A percentile compares a stretch with the other conserved stretches of the same genome.
Conservation (phyloP, 1,284 basidiomycete genomes). For the Papiliotrema flavescens region DNA sequence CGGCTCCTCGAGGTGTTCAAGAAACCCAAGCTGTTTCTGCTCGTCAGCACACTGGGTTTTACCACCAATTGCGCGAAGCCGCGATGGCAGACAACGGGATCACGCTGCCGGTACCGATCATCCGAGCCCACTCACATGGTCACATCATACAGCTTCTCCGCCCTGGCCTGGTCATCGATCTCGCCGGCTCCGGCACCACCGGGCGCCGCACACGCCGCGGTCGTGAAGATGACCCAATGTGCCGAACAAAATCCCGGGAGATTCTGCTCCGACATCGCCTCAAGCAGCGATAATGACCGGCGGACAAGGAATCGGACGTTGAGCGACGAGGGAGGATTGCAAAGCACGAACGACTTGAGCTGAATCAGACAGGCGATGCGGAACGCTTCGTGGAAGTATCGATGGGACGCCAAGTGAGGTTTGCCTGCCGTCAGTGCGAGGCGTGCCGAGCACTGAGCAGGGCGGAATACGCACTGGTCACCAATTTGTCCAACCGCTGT, state of each 20-base stretch:
- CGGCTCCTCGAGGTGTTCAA: slow-evolving; percentile 27
- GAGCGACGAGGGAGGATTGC: slow-evolving; percentile 26
- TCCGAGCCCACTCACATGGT: slow-evolving; percentile 11
- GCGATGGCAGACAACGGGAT: slow-evolving; percentile 7
- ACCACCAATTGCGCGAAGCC: not conserved
- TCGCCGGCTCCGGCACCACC: slow-evolving; percentile 12
- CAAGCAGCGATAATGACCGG: slow-evolving; percentile 30
- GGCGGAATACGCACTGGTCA: slow-evolving; percentile 16
- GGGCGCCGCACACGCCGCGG: slow-evolving; percentile 23
- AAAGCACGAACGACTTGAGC: slow-evolving; percentile 26
- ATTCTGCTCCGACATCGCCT: slow-evolving; percentile 31
- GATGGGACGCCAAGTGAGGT: slow-evolving; percentile 27
- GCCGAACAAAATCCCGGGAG: slow-evolving; percentile 32
- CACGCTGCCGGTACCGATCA: too few relatives aligned
- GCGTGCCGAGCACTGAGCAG: not conserved
- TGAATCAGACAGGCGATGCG: slow-evolving; percentile 29
- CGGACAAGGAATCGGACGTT: slow-evolving; percentile 30
- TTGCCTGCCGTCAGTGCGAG: slow-evolving; percentile 12
- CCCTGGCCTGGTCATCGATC: slow-evolving; percentile 23
- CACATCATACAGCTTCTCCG: slow-evolving; percentile 29
- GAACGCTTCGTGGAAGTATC: slow-evolving; percentile 38
- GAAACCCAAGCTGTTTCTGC: slow-evolving; percentile 26
- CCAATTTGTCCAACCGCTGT: slow-evolving; percentile 25
- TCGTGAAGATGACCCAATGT: slow-evolving; percentile 36
- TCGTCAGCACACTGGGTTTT: not conserved